Conservation (phyloP, 2,329 filamentous ascomycete genomes). For the Fusarium brevicatenulatum region DNA sequence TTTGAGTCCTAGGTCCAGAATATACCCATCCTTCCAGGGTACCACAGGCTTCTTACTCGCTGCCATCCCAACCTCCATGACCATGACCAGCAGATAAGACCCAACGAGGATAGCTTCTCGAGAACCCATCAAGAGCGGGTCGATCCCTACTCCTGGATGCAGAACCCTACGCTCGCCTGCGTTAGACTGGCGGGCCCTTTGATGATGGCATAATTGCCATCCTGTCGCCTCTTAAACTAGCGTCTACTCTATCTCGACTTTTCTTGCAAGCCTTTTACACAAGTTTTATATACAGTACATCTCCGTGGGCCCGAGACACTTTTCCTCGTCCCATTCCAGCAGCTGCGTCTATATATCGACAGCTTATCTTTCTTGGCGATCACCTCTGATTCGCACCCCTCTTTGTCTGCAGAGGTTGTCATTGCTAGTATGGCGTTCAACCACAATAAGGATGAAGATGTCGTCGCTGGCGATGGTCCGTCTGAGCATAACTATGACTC, state of each 20-base stretch:
- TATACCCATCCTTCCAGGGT: slow-evolving; percentile 6
- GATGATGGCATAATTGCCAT: slow-evolving; percentile 41
- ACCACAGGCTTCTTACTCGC: slow-evolving; percentile 8
- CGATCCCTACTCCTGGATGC: slow-evolving; percentile 34
- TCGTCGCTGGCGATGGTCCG: slow-evolving; percentile 33
- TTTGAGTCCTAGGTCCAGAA: slow-evolving; percentile 6
- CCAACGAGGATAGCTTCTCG: slow-evolving; percentile 22
- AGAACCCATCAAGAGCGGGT: slow-evolving; percentile 30
- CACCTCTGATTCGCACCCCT: background rate
- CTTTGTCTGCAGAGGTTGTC: slow-evolving; percentile 9
- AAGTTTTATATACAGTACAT: slow-evolving; percentile 14
- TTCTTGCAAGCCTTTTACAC: slow-evolving; percentile 13
- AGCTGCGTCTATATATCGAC: background rate
- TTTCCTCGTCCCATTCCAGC: background rate
- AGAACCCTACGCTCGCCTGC: slow-evolving; percentile 33
- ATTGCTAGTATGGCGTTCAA: slow-evolving; percentile 26
- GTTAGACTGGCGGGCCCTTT: slow-evolving; percentile 41
- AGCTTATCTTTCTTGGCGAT: background rate
- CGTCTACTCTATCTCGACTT: slow-evolving; percentile 33
- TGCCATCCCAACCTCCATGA: slow-evolving; percentile 20
- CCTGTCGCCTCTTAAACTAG: slow-evolving; percentile 8
- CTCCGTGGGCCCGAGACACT: background rate
- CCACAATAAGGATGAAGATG: slow-evolving; percentile 34
- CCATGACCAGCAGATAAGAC: slow-evolving; percentile 16
- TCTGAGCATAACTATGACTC: slow-evolving; percentile 36